Evolutionary conservation across 2,329 filamentous ascomycete genomes (phyloP), one percentile per base, ranked within the genome.

Genomic region (Malbranchea zuffiana): DNA sequence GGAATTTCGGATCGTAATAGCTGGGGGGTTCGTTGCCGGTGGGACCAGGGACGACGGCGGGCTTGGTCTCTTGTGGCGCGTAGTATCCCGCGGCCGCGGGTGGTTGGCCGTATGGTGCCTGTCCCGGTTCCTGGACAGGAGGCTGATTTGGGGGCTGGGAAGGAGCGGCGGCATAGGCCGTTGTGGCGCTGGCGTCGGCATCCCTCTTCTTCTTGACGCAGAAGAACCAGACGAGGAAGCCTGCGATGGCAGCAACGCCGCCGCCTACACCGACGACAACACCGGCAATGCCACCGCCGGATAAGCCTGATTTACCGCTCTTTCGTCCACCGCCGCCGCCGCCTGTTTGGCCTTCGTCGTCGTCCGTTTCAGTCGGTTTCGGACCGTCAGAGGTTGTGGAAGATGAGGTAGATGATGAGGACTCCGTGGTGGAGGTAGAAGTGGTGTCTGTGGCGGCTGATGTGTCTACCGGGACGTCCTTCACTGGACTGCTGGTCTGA

Each of bases 211-310:
- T 41, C 21, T 42, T 43, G 12, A 39, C 34, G 15, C 42, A 28
- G 29, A 41, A 25, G 32, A 40, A 42, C 36, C 39, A 47, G 29
- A 43, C 25, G 21, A 47, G 11, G 24, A 44, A 39, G 3, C 34
- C 33, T 8, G 32, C 41, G 29, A 41, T 16, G 24, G 28, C 31
- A 30, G 31, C 43, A 13, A 45, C 39, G n/a, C 25, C 37, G 8
- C 39, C 45, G 8, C 44, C 37, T 17, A 34, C 33, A 12, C 45
- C 45, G 21, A 40, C 35, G n/a, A 43, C 43, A 16, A 47, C 43
- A 29, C 45, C 45, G 10, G 33, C 45, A 17, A 47, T 45, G n/a
- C 39, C 41, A 20, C 45, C 45, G n/a, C 41, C 39, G 4, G 34
- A 38, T 5, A 45, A 17, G 12, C n/a, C n/a, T n/a, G n/a, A n/a